Evolutionary conservation across 768 basidiomycete genomes (phyloP), one percentile per base, ranked within the genome.

Genomic region (Hericium coralloides): DNA sequence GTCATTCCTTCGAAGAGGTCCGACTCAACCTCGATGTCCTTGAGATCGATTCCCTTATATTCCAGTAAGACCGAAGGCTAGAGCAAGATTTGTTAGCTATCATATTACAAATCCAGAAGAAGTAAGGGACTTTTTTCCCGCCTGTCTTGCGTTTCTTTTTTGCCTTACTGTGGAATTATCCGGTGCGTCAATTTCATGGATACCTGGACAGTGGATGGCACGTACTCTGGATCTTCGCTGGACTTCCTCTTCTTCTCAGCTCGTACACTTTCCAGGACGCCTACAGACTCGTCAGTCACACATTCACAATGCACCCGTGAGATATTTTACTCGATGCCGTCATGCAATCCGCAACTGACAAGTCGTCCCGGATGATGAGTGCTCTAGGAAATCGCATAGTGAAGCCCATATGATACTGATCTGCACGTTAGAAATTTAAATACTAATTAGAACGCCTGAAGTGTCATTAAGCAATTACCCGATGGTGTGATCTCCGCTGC

Each of bases 301-400:
- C 18, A 12, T 10, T 36, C 17, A 23, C 12, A 37, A 12, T 15
- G 5, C 23, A 25, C 38, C 55, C 38, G 51, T 5, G 4, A 50
- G 60, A 5, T 20, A 17, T 57, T 65, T 38, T 58, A 87, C 90
- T 82, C 49, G 82, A 76, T 1, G 84, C 84, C 10, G 81, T 75
- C 79, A 87, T 79, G 67, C 89, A 91, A 64, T 92, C 90, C 1
- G 79, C 79, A 43, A 83, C 73, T 37, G 68, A 78, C 18, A 91
- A 75, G 64, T 97, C 93, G 52, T 90, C 89, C 22, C 92, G 81
- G 58, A 95, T 92, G 2, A 71, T 66, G 49, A 92, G 64, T 15
- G 90, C 92, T 56, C 95, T 81, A 48, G 97, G 95, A 66, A 99
- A 99, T 20, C 97, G 85, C 83, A 99, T 87, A 0, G 95, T 98